phyloP scores from a whole-genome alignment of 768 basidiomycete genomes.

The Symmetrospora coprosmae region DNA sequence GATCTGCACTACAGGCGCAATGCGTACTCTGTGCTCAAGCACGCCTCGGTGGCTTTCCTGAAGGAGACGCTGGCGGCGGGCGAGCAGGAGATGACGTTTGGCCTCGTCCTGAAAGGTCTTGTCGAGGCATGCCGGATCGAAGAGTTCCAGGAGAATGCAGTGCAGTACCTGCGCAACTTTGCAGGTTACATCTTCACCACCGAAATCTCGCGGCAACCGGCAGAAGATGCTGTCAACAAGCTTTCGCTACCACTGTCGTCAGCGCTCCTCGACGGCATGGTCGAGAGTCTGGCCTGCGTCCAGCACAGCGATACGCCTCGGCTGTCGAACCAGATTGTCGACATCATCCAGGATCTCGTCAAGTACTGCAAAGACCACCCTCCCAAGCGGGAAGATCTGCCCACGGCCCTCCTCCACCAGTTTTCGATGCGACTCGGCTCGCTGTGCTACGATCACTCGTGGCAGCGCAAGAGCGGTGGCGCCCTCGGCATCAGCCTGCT shows the following conservation, averaged over 20 bases:
- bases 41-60: slow-evolving; percentile 54
- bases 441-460: slow-evolving; percentile 78
- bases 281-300: slow-evolving; percentile 50
- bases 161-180: slow-evolving; percentile 54
- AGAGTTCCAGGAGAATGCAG: slow-evolving; percentile 57
- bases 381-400: slow-evolving; percentile 35
- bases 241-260: slow-evolving; percentile 36
- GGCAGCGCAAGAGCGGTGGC: slow-evolving; percentile 78
- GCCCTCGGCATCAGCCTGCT: slow-evolving; percentile 72
- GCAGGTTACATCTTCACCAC: slow-evolving; percentile 56
- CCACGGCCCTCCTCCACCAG: slow-evolving; percentile 52
- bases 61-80: slow-evolving; percentile 62
- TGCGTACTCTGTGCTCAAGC: slow-evolving; percentile 47
- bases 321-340: slow-evolving; percentile 30
- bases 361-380: slow-evolving; percentile 40
- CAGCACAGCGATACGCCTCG: slow-evolving; percentile 25
- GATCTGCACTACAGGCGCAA: slow-evolving; percentile 39
- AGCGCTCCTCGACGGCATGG: slow-evolving; percentile 55
- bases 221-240: slow-evolving; percentile 32
- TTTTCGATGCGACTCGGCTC: slow-evolving; percentile 68
- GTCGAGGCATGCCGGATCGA: slow-evolving; percentile 60
- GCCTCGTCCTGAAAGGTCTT: slow-evolving; percentile 55
- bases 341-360: slow-evolving; percentile 51
- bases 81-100: slow-evolving; percentile 61
- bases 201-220: slow-evolving; percentile 46